Base-by-base conservation (phyloP, 805 yeast species). In the Monosporozyma yasuniensis region DNA sequence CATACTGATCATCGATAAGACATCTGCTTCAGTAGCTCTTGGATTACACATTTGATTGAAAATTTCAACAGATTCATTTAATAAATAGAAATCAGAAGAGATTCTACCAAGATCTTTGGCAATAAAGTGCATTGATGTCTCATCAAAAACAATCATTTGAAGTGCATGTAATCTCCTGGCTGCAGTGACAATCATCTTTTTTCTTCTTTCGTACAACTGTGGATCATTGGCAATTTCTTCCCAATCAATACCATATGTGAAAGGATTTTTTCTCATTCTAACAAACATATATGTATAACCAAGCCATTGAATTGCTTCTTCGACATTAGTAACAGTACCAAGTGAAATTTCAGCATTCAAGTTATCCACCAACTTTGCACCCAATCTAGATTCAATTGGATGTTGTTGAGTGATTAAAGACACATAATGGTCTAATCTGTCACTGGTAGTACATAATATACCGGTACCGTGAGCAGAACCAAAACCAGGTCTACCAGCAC, bases 401-500 rank as follows among this genome's bases (percentile, higher is more conserved):
- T 88, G 96, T 61, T 93, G 99, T 53, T 95, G 96, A 0, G 96
- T 82, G 22, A 93, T 75, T 19, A 90, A 72, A 0, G 93, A 80
- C n/a, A 95, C 79, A 60, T 91, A 93, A 57, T 89, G 96, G 58
- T 87, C 95, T 25, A 95, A 68, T 46, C 79, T 72, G 59, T 91
- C 98, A 51, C 76, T 73, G 0, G 95, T 75, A 0, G 99, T 93
- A 64, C 93, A 82, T 45, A 93, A 70, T 22, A 89, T 81, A 72
- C 98, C 98, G 2, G 91, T 87, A 74, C 99, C 99, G 61, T 77
- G 83, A 50, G 79, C 79, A 57, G 91, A 96, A 14, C 68, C 69
- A 67, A 80, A 93, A 59, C 95, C 99, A 0, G 99, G 99, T 69
- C 99, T 81, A 70, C 99, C 99, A 25, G 99, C 99, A 72, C 99